Base-by-base conservation (phyloP, 176 grass and related monocot genomes). In the Phyllostachys edulis region DNA sequence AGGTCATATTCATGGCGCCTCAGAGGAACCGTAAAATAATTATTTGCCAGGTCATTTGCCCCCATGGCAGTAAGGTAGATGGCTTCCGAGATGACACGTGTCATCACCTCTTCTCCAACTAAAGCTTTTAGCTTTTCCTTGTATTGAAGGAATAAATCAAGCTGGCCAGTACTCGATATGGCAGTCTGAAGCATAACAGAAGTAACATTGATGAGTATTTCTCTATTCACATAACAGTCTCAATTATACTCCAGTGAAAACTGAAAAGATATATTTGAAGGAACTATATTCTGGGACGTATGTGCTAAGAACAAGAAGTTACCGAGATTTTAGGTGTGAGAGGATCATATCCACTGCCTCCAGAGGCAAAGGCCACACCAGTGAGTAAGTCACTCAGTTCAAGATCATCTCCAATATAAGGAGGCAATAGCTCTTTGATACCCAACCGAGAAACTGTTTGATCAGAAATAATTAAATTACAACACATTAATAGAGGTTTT, bases 321-420 rank as follows among this genome's bases (percentile, higher is more conserved):
- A 91, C 90, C 44, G 75, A 2, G 0, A 75, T 3, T 66, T 7
- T 39, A 12, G 90, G 71, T 56, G 90, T 92, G 26, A 90, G 69
- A 13, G 84, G 90, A 41, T 92, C 90, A 52, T 79, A 92, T 80
- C 90, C 90, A 75, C 83, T 92, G 5, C 86, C 86, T 39, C 90
- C 90, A 10, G 20, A 81, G 67, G 90, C 87, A 29, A 92, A 92
- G 0, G 80, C 84, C 8, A 92, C 90, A 66, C 90, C 90, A 21
- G 87, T 92, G 3, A 92, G 87, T 78, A 92, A 69, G 51, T 92
- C 90, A 45, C 75, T 6, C 7, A 88, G 54, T 40, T 79, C 21
- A 65, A 92, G 83, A 23, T 76, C 51, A 44, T 63, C 7, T 6
- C 75, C 15, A 40, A 26, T 10, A n/a, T 72, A 92, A 37, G 90